These are phyloP conservation scores for Penicillium coprophilum DNA, from an alignment of 495 filamentous ascomycete species.

Conservation along the genomic window DNA sequence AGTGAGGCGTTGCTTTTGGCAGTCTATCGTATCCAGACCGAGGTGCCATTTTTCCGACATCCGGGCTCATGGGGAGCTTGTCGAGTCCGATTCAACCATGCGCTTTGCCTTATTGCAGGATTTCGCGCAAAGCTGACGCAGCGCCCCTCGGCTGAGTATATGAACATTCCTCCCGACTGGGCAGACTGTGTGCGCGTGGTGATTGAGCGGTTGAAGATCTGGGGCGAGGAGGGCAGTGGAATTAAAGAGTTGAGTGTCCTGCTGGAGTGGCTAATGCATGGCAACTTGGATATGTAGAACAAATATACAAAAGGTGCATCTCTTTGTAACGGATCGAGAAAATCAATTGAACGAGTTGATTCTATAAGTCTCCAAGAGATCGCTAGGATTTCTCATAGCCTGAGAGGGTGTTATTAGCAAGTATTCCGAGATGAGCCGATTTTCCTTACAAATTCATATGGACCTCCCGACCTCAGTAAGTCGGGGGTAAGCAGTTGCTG, in stretches of 20 bases:
- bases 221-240: constrained; percentile 31
- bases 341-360: too few species aligned
- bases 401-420: neutral
- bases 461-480: too few species aligned
- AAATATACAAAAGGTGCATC: constrained; percentile 5
- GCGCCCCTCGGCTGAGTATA: constrained; percentile 23
- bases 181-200: constrained; percentile 27
- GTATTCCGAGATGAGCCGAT: neutral
- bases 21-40: constrained; percentile 31
- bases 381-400: neutral
- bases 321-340: neutral
- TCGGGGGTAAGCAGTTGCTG: neutral
- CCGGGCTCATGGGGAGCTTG: constrained; percentile 36
- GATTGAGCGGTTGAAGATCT: constrained; percentile 29
- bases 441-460: neutral
- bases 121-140: constrained; percentile 27
- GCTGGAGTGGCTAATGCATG: constrained; percentile 32
- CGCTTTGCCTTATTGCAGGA: constrained; percentile 31
- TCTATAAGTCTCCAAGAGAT: neutral
- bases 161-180: constrained; percentile 27
- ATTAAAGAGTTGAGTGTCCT: constrained; percentile 30
- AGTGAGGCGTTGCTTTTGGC: constrained; percentile 29
- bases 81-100: constrained; percentile 34
- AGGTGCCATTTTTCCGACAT: constrained; percentile 34
- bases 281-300: constrained; percentile 13